Evolutionary conservation across 2,329 filamentous ascomycete genomes (phyloP), one percentile per base, ranked within the genome.

Genomic region (Aspergillus fructus): DNA sequence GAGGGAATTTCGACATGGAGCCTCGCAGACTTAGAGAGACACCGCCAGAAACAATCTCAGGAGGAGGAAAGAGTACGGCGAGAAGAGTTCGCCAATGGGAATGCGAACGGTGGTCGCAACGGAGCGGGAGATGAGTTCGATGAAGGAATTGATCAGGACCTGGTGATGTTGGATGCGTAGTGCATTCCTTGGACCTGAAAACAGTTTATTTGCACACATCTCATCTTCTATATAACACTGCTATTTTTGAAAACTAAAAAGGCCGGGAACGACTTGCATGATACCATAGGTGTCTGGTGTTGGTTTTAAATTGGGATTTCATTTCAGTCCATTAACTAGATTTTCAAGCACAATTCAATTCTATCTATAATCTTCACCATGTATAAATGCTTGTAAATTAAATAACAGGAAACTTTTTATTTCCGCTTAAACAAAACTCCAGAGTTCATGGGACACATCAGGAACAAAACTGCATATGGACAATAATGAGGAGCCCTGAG

Each of bases 1-100:
- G 93, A 97, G 64, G 94, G 93, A 0, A 90, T 97, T 68, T 94
- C 90, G 67, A 96, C 90, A 9, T 99, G 94, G 94, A 92, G 88
- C 58, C 78, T 90, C 41, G 83, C 85, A 58, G 91, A 97, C 68
- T 76, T 97, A 51, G 84, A 88, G 74, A 81, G 79, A 49, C 89
- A 96, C 75, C 70, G 74, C 21, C 70, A 69, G 46, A 89, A 96
- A 78, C 84, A 87, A 71, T 91, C 90, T 75, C 78, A 85, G 65
- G 88, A 90, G 59, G 79, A 87, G 61, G 87, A 90, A 64, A 83
- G 82, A 54, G 86, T 90, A 64, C 79, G 80, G 58, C 85, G 88
- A 79, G 62, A 89, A 63, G 70, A 64, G 47, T 63, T 68, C 23
- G 65, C 57, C 49, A 66, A 68, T 64, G 70, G 62, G n/a, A 60